A percentile compares a stretch with the other conserved stretches of the same genome.
Evolutionary conservation across 1,284 basidiomycete species (phyloP).

Genomic region (Schizophyllum amplum): DNA sequence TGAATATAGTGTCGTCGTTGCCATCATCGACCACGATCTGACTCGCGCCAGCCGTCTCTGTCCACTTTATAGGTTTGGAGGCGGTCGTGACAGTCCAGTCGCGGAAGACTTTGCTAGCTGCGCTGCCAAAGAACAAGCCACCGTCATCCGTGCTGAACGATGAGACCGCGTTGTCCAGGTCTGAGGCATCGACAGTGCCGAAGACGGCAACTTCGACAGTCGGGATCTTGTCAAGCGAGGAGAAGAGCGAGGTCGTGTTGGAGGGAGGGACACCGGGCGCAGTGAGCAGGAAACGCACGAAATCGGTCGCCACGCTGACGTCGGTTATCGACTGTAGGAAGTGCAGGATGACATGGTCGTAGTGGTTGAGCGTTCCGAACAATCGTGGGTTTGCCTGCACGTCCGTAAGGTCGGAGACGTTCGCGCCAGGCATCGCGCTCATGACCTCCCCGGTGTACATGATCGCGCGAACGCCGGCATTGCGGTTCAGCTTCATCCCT

Average conservation of each 20-base stretch:
- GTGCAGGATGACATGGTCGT: slow-evolving; percentile 49
- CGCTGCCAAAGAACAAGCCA: slow-evolving; percentile 52
- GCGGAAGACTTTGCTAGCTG: slow-evolving; percentile 36
- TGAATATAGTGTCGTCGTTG: slow-evolving; percentile 35
- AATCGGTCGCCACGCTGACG: slow-evolving; percentile 34
- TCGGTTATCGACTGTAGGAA: slow-evolving; percentile 49
- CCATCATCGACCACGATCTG: slow-evolving; percentile 41
- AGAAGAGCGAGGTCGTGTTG: slow-evolving; percentile 29
- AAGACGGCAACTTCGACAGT: slow-evolving; percentile 54
- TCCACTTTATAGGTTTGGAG: slow-evolving; percentile 27
- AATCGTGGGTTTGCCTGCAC: slow-evolving; percentile 37
- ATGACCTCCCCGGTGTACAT: slow-evolving; percentile 42
- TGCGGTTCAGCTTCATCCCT: slow-evolving; percentile 36
- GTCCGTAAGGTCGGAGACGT: slow-evolving; percentile 22
- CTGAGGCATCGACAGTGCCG: slow-evolving; percentile 40
- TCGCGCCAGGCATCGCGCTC: slow-evolving; percentile 32
- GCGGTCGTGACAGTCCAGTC: slow-evolving; percentile 44
- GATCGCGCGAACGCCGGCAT: slow-evolving; percentile 37
- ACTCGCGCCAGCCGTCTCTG: slow-evolving; percentile 40
- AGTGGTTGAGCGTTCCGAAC: slow-evolving; percentile 44
- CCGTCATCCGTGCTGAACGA: slow-evolving; percentile 44
- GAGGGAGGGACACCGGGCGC: slow-evolving; percentile 33
- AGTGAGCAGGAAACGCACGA: slow-evolving; percentile 41
- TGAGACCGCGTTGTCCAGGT: slow-evolving; percentile 40
- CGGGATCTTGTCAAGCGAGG: slow-evolving; percentile 38